Conservation (phyloP, 345 rosid genomes). For the Eucalyptus globulus region DNA sequence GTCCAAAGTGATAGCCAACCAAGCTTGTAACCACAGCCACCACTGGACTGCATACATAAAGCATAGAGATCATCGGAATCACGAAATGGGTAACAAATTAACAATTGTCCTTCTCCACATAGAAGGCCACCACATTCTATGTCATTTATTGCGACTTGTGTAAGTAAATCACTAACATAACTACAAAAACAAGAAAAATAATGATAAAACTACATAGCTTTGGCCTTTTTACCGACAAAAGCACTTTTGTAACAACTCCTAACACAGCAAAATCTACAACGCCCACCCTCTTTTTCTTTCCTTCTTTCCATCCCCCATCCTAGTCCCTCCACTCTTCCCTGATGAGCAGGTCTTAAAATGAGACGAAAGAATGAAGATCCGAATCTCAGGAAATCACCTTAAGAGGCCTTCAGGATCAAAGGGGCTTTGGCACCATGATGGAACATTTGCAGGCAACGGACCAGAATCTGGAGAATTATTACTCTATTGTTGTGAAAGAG, state of each 20-base stretch:
- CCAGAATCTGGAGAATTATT: conserved; percentile 53
- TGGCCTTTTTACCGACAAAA: neutral
- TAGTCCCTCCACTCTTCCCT: neutral
- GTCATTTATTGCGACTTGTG: neutral
- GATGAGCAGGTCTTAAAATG: neutral
- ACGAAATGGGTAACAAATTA: too few relatives aligned
- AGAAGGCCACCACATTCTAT: neutral
- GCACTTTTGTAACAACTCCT: neutral
- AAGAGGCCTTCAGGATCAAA: conserved; percentile 82
- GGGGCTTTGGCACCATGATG: conserved; percentile 86
- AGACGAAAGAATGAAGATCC: neutral
- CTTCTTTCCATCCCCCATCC: neutral
- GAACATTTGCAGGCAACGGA: conserved; percentile 57
- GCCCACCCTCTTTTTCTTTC: neutral
- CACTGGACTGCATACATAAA: conserved; percentile 37
- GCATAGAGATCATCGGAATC: neutral
- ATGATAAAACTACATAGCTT: too few relatives aligned
- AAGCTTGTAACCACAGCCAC: conserved; percentile 66
- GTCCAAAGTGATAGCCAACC: conserved; percentile 73
- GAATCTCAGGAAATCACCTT: conserved; percentile 35
- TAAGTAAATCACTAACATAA: neutral
- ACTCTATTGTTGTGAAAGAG: conserved; percentile 19
- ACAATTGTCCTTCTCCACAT: neutral
- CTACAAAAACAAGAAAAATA: too few relatives aligned
- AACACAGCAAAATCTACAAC: neutral